Evolutionary conservation across 441 rosid species (phyloP), one percentile per base, ranked within the genome.

Genomic region (Breynia disticha): DNA sequence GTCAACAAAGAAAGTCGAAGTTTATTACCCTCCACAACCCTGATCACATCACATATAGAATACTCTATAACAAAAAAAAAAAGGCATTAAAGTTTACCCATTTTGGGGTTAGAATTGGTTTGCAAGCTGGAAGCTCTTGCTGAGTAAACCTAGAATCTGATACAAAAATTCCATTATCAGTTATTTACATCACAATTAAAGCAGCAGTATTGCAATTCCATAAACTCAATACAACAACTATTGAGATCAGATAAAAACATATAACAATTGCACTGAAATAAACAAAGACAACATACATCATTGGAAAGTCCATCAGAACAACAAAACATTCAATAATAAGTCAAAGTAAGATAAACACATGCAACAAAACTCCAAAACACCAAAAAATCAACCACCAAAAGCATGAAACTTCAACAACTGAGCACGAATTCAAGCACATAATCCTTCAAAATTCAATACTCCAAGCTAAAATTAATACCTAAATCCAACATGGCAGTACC

Each of bases 51-150:
- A 16, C 15, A 48, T 47, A 56, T 14, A 9, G 35, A 9, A 28
- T 28, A 28, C 35, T 28, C 35, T 28, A 28, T 28, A 12, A 17
- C 46, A 52, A 39, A 2, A 7, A 19, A 15, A 28, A 5, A 28
- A 3, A 17, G 47, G 1, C 20, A 45, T 1, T n/a, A 43, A 61
- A 60, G 35, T 71, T 62, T 68, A 90, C 98, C 97, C 98, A 87
- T 66, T 84, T 63, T 15, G 98, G 98, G 0, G 98, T 91, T 11
- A 91, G 95, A 66, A 91, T 91, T 4, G 98, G 98, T 71, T 91
- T 91, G 77, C 98, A 91, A 67, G 98, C 98, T 16, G 96, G 96
- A 62, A 91, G 96, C 68, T 91, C 98, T 69, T 86, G 98, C 46
- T 91, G 98, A 9, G 95, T 86, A 67, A 91, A 91, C 72, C 67